phyloP scores from a whole-genome alignment of 2,329 filamentous ascomycete species.

The Pseudogymnoascus sp. region DNA sequence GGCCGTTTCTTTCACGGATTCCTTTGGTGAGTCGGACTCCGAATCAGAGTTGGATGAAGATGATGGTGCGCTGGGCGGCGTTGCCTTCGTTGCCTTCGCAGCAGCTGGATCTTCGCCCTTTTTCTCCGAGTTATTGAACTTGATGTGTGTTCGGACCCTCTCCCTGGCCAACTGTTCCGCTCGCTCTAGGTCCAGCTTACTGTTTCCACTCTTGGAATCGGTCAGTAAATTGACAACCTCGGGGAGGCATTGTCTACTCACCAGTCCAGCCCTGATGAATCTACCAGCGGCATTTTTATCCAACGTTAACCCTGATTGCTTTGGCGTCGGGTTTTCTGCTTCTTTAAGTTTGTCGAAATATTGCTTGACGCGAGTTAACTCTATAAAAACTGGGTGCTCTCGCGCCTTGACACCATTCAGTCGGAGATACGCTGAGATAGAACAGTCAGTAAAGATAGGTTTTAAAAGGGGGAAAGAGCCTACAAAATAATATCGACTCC shows the following conservation, averaged over 20 bases:
- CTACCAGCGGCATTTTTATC: slow-evolving; percentile 72
- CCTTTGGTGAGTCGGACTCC: not conserved
- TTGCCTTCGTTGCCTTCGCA: not conserved
- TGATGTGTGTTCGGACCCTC: slow-evolving; percentile 41
- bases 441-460: not conserved
- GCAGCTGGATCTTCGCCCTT: slow-evolving; percentile 19
- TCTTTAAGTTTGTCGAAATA: slow-evolving; percentile 90
- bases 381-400: slow-evolving; percentile 74
- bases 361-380: slow-evolving; percentile 78
- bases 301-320: slow-evolving; percentile 49
- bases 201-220: slow-evolving; percentile 32
- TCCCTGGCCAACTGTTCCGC: slow-evolving; percentile 44
- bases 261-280: slow-evolving; percentile 75
- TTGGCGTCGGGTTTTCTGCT: slow-evolving; percentile 55
- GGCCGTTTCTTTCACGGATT: slow-evolving; percentile 10
- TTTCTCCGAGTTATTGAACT: slow-evolving; percentile 30
- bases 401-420: slow-evolving; percentile 76
- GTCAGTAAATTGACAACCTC: slow-evolving; percentile 14
- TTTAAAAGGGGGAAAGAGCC: slow-evolving; percentile 22
- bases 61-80: not conserved
- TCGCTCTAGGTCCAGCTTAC: slow-evolving; percentile 42
- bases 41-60: not conserved
- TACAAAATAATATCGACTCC: slow-evolving; percentile 83
- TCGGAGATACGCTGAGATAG: slow-evolving; percentile 58
- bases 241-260: slow-evolving; percentile 33